A percentile compares a stretch with the other conserved stretches of the same genome.
Evolutionary conservation across 1,284 basidiomycete species (phyloP).

Genomic region (Cystobasidiaceae sp.): DNA sequence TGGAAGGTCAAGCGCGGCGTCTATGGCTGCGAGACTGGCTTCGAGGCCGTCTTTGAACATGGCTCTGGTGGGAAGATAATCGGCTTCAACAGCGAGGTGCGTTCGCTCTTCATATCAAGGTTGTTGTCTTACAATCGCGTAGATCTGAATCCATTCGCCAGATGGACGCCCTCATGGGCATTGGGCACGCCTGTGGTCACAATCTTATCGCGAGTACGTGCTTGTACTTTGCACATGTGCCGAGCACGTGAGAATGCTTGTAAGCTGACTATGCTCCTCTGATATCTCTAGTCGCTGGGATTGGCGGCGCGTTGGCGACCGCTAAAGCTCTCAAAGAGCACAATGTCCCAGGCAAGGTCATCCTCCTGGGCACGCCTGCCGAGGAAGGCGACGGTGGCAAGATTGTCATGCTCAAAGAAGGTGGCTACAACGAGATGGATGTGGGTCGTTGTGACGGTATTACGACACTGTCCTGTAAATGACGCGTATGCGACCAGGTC

Average conservation of each 20-base stretch:
- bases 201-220: conserved; percentile 79
- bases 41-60: conserved; percentile 60
- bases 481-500: conserved; percentile 3
- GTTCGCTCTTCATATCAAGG: neutral
- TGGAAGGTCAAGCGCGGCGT: conserved; percentile 44
- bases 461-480: neutral
- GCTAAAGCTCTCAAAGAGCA: conserved; percentile 13
- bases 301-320: conserved; percentile 10
- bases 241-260: neutral
- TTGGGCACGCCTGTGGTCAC: conserved; percentile 77
- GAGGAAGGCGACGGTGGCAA: conserved; percentile 79
- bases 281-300: conserved; percentile 40
- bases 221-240: conserved; percentile 45
- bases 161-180: conserved; percentile 57
- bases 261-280: neutral
- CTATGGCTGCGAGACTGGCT: conserved; percentile 57
- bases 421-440: conserved; percentile 70
- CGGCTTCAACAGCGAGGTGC: conserved; percentile 40
- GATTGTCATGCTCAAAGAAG: conserved; percentile 62
- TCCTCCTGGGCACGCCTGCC: conserved; percentile 80
- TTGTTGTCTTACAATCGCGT: neutral
- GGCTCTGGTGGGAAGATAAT: conserved; percentile 40
- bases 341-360: conserved; percentile 62
- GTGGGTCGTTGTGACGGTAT: conserved; percentile 50
- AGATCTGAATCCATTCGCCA: conserved; percentile 63